Evolutionary conservation across 352 stramenopile species (phyloP).

Genomic region (Peronospora destructor): DNA sequence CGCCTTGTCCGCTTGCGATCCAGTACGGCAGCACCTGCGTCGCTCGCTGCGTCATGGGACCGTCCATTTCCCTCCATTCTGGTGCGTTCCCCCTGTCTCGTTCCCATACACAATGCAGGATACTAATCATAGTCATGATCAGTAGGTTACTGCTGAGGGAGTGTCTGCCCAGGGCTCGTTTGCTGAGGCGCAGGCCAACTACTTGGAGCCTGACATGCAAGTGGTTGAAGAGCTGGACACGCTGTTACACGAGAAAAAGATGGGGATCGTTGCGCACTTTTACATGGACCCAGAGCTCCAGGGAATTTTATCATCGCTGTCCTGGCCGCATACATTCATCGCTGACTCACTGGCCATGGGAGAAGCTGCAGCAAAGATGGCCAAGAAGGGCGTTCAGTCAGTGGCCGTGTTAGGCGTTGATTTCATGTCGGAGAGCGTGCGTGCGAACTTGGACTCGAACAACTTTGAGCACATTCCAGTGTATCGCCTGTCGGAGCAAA

Average conservation of each 20-base stretch:
- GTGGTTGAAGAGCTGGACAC: conserved; percentile 84
- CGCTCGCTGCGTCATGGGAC: conserved; percentile 64
- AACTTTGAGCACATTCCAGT: conserved; percentile 88
- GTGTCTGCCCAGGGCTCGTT: conserved; percentile 83
- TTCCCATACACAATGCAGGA: background rate
- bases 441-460: conserved; percentile 91
- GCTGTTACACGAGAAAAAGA: conserved; percentile 87
- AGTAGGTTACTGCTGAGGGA: conserved; percentile 64
- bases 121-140: conserved; percentile 14
- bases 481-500: conserved; percentile 88
- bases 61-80: conserved; percentile 72
- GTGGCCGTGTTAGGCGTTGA: conserved; percentile 94
- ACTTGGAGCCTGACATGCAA: conserved; percentile 77
- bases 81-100: conserved; percentile 29
- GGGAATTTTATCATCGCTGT: conserved; percentile 74
- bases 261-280: conserved; percentile 96
- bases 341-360: conserved; percentile 96
- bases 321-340: conserved; percentile 90
- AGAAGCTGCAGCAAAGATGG: conserved; percentile 94
- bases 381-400: conserved; percentile 75
- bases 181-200: conserved; percentile 83
- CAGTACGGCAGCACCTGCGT: conserved; percentile 33
- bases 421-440: conserved; percentile 96
- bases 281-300: conserved; percentile 99
- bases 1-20: conserved; percentile 5